Percentiles rank a stretch among this genome's conserved stretches.
Conservation (phyloP, 2,329 filamentous ascomycete species). For the Clonostachys sp. region DNA sequence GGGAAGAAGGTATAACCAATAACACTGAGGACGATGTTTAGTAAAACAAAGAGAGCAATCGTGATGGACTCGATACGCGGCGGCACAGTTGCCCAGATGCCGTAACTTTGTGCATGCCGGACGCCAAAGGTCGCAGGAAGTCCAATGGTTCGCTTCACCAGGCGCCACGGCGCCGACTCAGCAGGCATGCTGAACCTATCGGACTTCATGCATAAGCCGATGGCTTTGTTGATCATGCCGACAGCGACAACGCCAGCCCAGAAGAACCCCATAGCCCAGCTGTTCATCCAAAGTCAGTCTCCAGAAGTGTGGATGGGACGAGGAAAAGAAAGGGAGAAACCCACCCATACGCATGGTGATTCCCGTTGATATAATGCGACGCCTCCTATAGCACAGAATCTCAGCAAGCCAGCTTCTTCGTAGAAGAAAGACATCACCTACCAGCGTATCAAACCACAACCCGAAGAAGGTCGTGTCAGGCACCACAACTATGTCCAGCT, state of each 20-base stretch:
- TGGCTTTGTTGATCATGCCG: conserved; percentile 14
- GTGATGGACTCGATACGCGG: conserved; percentile 36
- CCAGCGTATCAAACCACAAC: conserved; percentile 31
- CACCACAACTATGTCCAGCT: conserved; percentile 22
- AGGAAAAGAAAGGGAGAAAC: not conserved
- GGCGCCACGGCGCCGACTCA: conserved; percentile 7
- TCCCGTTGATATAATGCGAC: conserved; percentile 21
- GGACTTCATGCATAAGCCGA: no score
- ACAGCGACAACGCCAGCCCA: conserved; percentile 31
- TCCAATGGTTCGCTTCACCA: conserved; percentile 24
- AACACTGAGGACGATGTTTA: conserved; percentile 29
- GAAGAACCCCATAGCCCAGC: conserved; percentile 28
- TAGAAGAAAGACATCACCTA: conserved; percentile 6
- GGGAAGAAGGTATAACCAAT: conserved; percentile 29
- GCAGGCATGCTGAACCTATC: no score
- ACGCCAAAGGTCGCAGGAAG: conserved; percentile 38
- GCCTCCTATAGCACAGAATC: conserved; percentile 17
- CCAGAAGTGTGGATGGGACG: no score
- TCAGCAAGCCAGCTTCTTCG: no score
- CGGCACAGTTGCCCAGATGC: conserved; percentile 38
- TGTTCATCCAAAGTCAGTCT: conserved; percentile 3
- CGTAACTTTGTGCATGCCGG: conserved; percentile 29
- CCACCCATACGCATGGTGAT: conserved; percentile 32
- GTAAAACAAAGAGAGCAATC: conserved; percentile 24
- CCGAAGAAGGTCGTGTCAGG: conserved; percentile 24